phyloP scores from a whole-genome alignment of 2,329 filamentous ascomycete genomes.

The Alternaria sp. region DNA sequence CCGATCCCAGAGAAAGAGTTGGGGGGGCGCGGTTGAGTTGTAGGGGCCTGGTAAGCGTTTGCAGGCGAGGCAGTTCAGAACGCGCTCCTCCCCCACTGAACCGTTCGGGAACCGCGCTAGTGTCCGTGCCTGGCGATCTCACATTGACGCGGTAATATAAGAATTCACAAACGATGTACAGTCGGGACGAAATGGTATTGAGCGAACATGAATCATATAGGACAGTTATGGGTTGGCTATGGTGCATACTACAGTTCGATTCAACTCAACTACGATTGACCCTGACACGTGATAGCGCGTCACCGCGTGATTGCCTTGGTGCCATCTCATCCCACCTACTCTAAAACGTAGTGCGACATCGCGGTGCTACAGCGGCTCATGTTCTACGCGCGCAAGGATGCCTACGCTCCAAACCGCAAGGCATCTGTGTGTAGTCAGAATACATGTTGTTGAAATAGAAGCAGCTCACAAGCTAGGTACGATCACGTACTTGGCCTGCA shows the following conservation, averaged over 20 bases:
- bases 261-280: background rate
- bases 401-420: too few species aligned
- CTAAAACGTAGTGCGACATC: background rate
- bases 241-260: background rate
- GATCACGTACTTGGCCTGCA: background rate
- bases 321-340: background rate
- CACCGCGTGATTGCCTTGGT: background rate
- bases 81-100: constrained; percentile 33
- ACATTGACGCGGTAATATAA: background rate
- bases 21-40: background rate
- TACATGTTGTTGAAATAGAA: too few species aligned
- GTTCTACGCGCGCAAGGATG: too few species aligned
- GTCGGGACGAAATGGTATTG: background rate
- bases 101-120: constrained; percentile 20
- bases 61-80: constrained; percentile 19
- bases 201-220: background rate
- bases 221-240: background rate
- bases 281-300: constrained; percentile 27
- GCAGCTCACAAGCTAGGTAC: background rate
- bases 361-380: background rate
- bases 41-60: background rate
- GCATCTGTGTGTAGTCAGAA: too few species aligned
- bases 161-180: background rate
- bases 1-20: background rate
- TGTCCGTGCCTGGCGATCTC: background rate